Conservation (phyloP, 805 yeast species). For the Kockiozyma suomiensis region DNA sequence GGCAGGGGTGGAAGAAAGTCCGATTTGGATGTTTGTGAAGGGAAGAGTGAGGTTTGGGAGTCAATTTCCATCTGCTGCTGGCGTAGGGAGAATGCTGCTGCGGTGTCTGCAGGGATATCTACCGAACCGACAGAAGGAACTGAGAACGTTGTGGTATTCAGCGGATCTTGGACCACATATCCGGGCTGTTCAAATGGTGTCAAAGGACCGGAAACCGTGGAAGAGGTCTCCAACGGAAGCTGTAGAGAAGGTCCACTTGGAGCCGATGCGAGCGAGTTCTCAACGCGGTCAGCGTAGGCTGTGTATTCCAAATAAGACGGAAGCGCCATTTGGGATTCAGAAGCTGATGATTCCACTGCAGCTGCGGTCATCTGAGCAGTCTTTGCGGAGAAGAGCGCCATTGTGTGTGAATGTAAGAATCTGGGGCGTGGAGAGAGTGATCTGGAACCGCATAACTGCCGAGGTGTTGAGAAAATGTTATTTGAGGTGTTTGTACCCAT, state of each 20-base stretch:
- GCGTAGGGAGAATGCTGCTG: slow-evolving; percentile 1
- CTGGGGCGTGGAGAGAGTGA: slow-evolving; percentile 1
- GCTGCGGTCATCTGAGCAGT: background rate
- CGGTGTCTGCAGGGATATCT: background rate
- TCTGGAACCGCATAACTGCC: slow-evolving; percentile 6
- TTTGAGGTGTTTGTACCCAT: background rate
- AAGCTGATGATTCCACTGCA: background rate
- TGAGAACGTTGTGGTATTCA: background rate
- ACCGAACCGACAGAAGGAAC: slow-evolving; percentile 15
- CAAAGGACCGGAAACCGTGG: background rate
- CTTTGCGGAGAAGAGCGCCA: slow-evolving; percentile 7
- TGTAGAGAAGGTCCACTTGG: background rate
- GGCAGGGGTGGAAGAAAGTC: slow-evolving; percentile 25
- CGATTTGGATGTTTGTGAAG: background rate
- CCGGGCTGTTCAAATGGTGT: background rate
- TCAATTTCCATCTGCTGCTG: slow-evolving; percentile 8
- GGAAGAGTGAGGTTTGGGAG: background rate
- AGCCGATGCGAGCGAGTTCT: slow-evolving; percentile 1
- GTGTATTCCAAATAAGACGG: slow-evolving; percentile 15
- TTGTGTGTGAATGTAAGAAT: background rate
- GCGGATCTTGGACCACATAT: slow-evolving; percentile 6
- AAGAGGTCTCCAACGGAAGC: background rate
- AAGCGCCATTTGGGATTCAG: background rate
- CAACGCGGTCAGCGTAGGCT: slow-evolving; percentile 13
- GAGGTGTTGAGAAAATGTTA: background rate